Base-by-base conservation (phyloP, 208 protist genomes). In the Wallacemonas rigidus region DNA sequence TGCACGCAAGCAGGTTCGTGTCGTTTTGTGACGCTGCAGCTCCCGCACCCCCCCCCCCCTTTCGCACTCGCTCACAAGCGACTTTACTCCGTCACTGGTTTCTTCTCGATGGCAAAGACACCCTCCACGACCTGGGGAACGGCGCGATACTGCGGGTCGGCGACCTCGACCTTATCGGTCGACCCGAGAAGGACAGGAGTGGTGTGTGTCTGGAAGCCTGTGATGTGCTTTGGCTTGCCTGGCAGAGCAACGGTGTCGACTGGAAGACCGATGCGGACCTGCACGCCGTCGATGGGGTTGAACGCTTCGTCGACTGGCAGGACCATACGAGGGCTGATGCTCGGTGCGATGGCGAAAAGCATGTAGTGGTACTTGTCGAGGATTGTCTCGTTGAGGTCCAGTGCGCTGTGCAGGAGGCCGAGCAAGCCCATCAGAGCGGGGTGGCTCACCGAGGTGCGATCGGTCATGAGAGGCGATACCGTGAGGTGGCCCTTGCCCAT, bases 401-500 rank as follows among this genome's bases (percentile, higher is more conserved):
- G 72, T 26, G 82, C 90, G 72, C 96, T 85, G 83, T 98, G 92
- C n/a, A 98, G 72, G 15, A 98, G 63, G 4, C 86, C 78, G 12
- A 99, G 76, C 38, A 99, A 80, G 12, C 97, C 97, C 84, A 96
- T 95, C 4, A 99, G 79, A 39, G 90, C 90, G 2, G 93, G 92
- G 36, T 83, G 88, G 48, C 78, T 90, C 67, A 98, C 82, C 61
- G 98, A 61, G 2, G 74, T 78, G 68, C 89, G 76, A 75, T 99
- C 98, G 50, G 93, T 94, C 74, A 99, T 94, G 72, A 98, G 91
- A 6, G 98, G 98, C 7, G 81, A 93, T 14, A 99, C 79, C 12
- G 97, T 98, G 26, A 99, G 88, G 38, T 99, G 97, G 40, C 99
- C 99, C 82, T 99, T 99, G 67, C 99, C 99, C 79, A 99, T 92